Evolutionary conservation across 1,139 yeast species (phyloP).

Genomic region (Scheffersomyces illinoinensis): DNA sequence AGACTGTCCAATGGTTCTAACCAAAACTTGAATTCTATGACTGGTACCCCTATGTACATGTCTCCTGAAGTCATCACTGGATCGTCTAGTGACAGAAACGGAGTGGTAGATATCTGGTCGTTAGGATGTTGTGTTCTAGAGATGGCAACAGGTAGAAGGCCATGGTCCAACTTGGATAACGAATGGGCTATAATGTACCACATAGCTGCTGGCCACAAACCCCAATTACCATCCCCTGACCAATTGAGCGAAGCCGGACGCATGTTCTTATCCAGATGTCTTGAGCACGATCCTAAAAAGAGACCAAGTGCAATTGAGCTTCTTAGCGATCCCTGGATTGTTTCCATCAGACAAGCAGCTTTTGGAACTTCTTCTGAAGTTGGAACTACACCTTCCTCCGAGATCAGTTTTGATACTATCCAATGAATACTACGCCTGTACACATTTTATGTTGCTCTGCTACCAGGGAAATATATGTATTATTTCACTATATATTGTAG

Average conservation of each 20-base stretch:
- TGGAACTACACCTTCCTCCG: conserved; percentile 43
- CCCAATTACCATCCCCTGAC: conserved; percentile 77
- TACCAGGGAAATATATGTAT: neutral
- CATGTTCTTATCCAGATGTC: conserved; percentile 69
- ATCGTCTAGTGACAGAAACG: conserved; percentile 60
- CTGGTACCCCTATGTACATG: conserved; percentile 99
- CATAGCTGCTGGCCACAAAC: conserved; percentile 93
- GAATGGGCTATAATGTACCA: conserved; percentile 99
- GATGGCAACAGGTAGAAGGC: conserved; percentile 82
- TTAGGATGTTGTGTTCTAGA: conserved; percentile 79
- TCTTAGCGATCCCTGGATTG: conserved; percentile 88
- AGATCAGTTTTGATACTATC: conserved; percentile 18
- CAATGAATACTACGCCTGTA: neutral
- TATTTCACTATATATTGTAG: neutral
- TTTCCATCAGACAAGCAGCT: conserved; percentile 69
- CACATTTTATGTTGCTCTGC: neutral
- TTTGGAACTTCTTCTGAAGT: conserved; percentile 46
- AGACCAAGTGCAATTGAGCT: conserved; percentile 86
- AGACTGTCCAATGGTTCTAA: conserved; percentile 14
- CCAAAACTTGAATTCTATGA: conserved; percentile 54
- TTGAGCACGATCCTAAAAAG: conserved; percentile 76
- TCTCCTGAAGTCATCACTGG: conserved; percentile 97
- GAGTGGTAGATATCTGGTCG: conserved; percentile 84
- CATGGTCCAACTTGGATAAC: conserved; percentile 91
- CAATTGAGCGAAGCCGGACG: conserved; percentile 77